Base-by-base conservation (phyloP, 2,329 filamentous ascomycete genomes). In the Neonectria punicea region DNA sequence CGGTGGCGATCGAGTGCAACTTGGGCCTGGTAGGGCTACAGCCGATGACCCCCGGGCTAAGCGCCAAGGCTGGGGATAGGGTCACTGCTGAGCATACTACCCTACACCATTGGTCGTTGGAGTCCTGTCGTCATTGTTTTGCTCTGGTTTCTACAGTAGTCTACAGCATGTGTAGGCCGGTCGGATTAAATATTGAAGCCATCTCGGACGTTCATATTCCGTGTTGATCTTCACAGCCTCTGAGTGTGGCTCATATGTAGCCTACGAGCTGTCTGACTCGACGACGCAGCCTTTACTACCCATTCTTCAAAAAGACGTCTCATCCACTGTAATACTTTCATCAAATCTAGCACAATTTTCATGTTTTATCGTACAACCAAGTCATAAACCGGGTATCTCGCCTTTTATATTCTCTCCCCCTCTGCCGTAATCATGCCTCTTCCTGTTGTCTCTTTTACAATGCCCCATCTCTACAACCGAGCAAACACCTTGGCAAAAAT, bases 401-500 rank as follows among this genome's bases (percentile, higher is more conserved):
- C 6, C 36, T 39, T 43, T 43, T 43, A 8, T n/a, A 10, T 22
- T 47, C 10, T 55, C 39, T 11, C 10, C 18, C 20, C 39, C 30
- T 49, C 18, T 16, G 22, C 43, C 16, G 11, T 50, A 25, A 13
- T 32, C 28, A 32, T 18, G 28, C 47, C 22, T 16, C 25, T 41
- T 2, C 8, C 9, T 28, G n/a, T 16, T 39, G 14, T 16, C 5
- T 5, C n/a, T 43, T 32, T 34, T 39, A 56, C 43, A 49, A 30
- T 14, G 4, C 14, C 30, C 25, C 22, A 46, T 47, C 41, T n/a
- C 20, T 13, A 87, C 58, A 96, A 77, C 68, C 90, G 88, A 70
- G 85, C 83, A 81, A 99, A 99, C 6, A 98, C 93, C 76, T 89
- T 88, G 67, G 90, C 90, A 73, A 99, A 96, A 65, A 99, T 97